phyloP scores from a whole-genome alignment of 1,284 basidiomycete genomes.

The Neonothopanus nambi region DNA sequence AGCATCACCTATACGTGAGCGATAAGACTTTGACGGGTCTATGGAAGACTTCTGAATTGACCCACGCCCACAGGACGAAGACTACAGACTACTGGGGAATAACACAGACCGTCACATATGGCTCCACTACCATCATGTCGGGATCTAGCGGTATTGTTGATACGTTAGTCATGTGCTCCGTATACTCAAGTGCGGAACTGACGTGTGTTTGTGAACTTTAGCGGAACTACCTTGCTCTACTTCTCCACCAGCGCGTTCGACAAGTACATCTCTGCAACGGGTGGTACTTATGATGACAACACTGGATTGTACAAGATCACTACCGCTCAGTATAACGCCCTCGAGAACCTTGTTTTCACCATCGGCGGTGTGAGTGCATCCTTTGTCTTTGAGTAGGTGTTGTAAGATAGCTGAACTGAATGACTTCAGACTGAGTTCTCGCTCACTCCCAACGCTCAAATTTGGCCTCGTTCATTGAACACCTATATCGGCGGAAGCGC shows the following conservation, averaged over 20 bases:
- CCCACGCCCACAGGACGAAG: constrained; percentile 46
- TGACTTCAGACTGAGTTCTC: constrained; percentile 41
- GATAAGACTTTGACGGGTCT: too few relatives aligned
- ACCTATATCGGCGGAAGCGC: constrained; percentile 46
- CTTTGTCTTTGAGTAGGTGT: constrained; percentile 2
- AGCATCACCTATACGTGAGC: constrained; percentile 33
- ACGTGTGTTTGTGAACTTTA: background rate
- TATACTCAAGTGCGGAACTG: constrained; percentile 20
- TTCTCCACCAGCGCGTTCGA: constrained; percentile 52
- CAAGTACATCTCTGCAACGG: constrained; percentile 50
- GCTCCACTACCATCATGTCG: constrained; percentile 35
- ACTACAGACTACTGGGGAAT: constrained; percentile 56
- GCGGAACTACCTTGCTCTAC: constrained; percentile 37
- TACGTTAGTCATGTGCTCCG: constrained; percentile 43
- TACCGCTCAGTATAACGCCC: constrained; percentile 35
- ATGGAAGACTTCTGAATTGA: background rate
- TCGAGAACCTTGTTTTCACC: constrained; percentile 43
- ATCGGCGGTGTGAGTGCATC: constrained; percentile 38
- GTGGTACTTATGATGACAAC: constrained; percentile 24
- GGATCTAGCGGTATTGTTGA: constrained; percentile 54
- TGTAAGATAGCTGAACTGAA: constrained; percentile 20
- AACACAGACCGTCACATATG: constrained; percentile 51
- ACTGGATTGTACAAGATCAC: constrained; percentile 46
- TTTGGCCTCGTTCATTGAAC: constrained; percentile 59
- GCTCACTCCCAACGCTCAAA: constrained; percentile 57